Evolutionary conservation across 2,329 filamentous ascomycete genomes (phyloP), one percentile per base, ranked within the genome.

Genomic region (Penicillium psychrosexuale): DNA sequence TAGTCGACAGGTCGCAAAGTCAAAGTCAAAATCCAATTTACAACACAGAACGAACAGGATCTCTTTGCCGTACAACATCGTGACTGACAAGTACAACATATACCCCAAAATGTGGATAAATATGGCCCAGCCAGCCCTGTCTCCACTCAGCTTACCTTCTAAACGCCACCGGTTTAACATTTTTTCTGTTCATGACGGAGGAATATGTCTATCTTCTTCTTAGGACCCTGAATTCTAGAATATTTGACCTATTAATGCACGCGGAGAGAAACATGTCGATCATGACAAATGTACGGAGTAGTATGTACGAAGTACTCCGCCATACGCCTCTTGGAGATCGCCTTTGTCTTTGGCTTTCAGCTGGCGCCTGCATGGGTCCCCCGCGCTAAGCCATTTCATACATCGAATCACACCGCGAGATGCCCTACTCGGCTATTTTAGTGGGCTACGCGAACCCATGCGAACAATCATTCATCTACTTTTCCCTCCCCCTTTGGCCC

Each of bases 401-500:
- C 43, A 28, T 28, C 60, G 48, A 62, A 62, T 62, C 60, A 61
- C 22, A 13, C 15, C 31, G 33, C 48, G 24, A 12, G 13, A 30
- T 33, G 13, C 46, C 24, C 13, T 27, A 51, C 53, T 62, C 58
- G 61, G 58, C 56, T 64, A 61, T 53, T 33, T 8, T 51, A 46
- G 42, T 40, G 42, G 47, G 9, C 27, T 36, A 39, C 30, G n/a
- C 8, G 12, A 22, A 48, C 13, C 8, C 12, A 37, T 31, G 19
- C 3, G 3, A 34, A 28, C n/a, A 19, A 17, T 15, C 33, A 31
- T 31, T 28, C 17, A 48, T 33, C 31, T 8, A 13, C 24, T 30
- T 30, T n/a, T 11, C 36, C 36, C 36, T 9, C 31, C 12, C 12
- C 27, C 27, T 15, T 8, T 3, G 33, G 13, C 3, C 8, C n/a